Percentiles rank a stretch among this genome's conserved stretches.
Conservation (phyloP, 495 filamentous ascomycete genomes). For the Trichoderma asperelloides region DNA sequence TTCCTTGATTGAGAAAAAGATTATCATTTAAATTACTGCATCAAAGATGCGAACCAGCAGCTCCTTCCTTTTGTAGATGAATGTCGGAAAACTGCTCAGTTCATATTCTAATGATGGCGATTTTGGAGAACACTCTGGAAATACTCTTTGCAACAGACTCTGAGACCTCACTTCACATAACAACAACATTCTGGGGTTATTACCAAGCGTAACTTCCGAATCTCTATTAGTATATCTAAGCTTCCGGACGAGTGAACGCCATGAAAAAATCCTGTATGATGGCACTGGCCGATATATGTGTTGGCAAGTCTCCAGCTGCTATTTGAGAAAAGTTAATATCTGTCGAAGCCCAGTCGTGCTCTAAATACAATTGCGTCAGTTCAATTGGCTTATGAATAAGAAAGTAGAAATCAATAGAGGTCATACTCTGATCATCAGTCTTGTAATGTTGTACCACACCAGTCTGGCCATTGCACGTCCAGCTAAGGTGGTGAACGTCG, state of each 20-base stretch:
- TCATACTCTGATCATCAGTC: conserved; percentile 26
- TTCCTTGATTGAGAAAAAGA: too few relatives aligned
- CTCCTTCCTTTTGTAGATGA: too few relatives aligned
- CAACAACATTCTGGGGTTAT: too few relatives aligned
- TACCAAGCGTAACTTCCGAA: neutral
- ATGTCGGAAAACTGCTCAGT: too few relatives aligned
- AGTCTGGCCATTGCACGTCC: conserved; percentile 26
- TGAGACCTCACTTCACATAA: too few relatives aligned
- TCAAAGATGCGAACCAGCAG: too few relatives aligned
- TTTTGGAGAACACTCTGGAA: too few relatives aligned
- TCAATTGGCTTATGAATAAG: neutral
- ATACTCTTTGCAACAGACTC: too few relatives aligned
- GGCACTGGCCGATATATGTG: conserved; percentile 24
- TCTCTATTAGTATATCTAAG: neutral
- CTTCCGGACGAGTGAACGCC: conserved; percentile 13
- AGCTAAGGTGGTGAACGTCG: conserved; percentile 24
- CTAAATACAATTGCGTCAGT: neutral
- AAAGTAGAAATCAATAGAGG: neutral
- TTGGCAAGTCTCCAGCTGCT: conserved; percentile 20
- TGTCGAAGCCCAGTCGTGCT: conserved; percentile 26
- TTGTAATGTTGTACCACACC: conserved; percentile 40
- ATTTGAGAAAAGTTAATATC: conserved; percentile 28
- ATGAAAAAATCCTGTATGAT: conserved; percentile 26
- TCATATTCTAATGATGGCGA: too few relatives aligned
- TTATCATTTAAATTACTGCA: too few relatives aligned